Evolutionary conservation across 768 basidiomycete genomes (phyloP).

Genomic region (Tricholoma terreum): DNA sequence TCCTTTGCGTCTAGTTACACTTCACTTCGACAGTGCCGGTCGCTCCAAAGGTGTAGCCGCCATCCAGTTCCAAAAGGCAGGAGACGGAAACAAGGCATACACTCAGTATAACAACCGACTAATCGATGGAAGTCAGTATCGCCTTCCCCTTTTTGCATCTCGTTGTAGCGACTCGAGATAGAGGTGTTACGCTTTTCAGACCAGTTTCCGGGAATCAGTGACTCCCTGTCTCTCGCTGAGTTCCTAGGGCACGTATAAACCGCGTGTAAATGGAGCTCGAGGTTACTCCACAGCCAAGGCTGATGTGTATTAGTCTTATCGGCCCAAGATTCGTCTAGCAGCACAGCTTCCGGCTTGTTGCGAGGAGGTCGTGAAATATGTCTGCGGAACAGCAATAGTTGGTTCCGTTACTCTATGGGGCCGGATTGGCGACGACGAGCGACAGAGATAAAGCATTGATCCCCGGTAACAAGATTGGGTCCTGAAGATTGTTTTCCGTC

Average conservation of each 20-base stretch:
- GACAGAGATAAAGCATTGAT: slow-evolving; percentile 42
- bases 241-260: not conserved
- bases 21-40: slow-evolving; percentile 81
- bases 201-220: slow-evolving; percentile 36
- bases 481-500: slow-evolving; percentile 10
- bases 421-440: slow-evolving; percentile 4
- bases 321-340: not conserved
- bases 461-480: slow-evolving; percentile 36
- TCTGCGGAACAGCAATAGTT: slow-evolving; percentile 10
- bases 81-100: slow-evolving; percentile 90
- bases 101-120: slow-evolving; percentile 96
- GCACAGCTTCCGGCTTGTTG: slow-evolving; percentile 14
- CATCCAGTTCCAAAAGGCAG: slow-evolving; percentile 80
- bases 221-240: slow-evolving; percentile 42
- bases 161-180: slow-evolving; percentile 24
- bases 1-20: slow-evolving; percentile 75
- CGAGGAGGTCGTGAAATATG: slow-evolving; percentile 15
- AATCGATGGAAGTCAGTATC: slow-evolving; percentile 99
- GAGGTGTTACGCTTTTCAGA: slow-evolving; percentile 24
- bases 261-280: no score
- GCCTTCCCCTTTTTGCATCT: slow-evolving; percentile 44
- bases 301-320: no score
- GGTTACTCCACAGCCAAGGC: no score
- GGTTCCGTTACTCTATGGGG: slow-evolving; percentile 5
- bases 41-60: slow-evolving; percentile 90